Base-by-base conservation (phyloP, 768 basidiomycete species). In the Melanogaster broomeanus region DNA sequence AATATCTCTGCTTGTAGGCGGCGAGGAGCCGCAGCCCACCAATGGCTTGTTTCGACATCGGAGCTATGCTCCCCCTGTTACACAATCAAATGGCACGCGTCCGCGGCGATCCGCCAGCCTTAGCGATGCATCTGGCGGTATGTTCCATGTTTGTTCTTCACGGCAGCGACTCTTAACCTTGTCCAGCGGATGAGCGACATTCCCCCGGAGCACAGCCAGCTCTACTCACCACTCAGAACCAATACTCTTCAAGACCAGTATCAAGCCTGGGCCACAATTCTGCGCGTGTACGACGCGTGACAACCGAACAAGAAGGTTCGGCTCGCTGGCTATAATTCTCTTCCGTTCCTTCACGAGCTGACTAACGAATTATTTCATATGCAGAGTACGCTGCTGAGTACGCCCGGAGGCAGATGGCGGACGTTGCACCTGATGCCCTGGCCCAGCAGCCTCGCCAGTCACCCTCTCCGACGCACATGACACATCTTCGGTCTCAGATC, bases 51-150 rank as follows among this genome's bases (percentile, higher is more conserved):
- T 53, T 46, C 69, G 66, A 51, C 68, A 62, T 30, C 62, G 68
- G 22, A 66, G 37, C 43, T 60, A 70, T 28, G 64, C 31, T 24
- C 55, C 61, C 22, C 48, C 68, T 45, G 52, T 55, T 42, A 42
- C 63, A 37, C 71, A 73, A 50, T 79, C 80, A 27, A 72, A 74
- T 11, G 72, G 59, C 51, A 74, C 75, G n/a, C 80, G 87, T 33
- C 81, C 85, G 43, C 75, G 88, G 50, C 78, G 88, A 49, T 90
- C 88, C n/a, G 85, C 86, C 15, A 89, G 88, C 65, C 71, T 90
- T 44, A 90, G 87, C 60, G 87, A 90, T 62, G 81, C 83, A 25
- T 62, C 62, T 49, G 56, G 55, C 27, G 59, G 60, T 60, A 53
- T 37, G 55, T 73, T 69, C 48, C 42, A n/a, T 43, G 18, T 6